A percentile compares a stretch with the other conserved stretches of the same genome.
Conservation (phyloP, 306 rosid species). For the Quercus variabilis region DNA sequence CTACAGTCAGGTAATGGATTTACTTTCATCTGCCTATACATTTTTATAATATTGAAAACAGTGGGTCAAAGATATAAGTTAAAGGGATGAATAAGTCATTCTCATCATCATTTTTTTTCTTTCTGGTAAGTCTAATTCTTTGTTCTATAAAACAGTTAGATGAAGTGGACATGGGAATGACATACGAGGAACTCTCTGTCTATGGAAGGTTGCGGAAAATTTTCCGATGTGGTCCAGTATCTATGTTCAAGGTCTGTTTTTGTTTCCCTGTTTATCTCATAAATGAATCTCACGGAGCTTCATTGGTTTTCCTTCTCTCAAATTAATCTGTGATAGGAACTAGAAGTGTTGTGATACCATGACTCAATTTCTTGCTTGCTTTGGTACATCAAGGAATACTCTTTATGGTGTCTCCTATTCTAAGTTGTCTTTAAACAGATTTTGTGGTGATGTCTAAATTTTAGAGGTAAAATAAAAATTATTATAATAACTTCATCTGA, state of each 20-base stretch:
- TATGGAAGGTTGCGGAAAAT: conserved; percentile 88
- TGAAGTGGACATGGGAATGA: conserved; percentile 99
- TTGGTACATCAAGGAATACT: not conserved
- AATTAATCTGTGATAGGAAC: not conserved
- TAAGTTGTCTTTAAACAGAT: not conserved
- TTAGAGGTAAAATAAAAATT: not conserved
- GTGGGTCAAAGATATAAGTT: conserved; percentile 5
- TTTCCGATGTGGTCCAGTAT: conserved; percentile 86
- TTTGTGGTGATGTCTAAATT: not conserved
- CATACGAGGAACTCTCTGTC: conserved; percentile 88
- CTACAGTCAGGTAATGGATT: conserved; percentile 70
- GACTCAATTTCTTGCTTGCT: not conserved
- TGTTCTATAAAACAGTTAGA: conserved; percentile 55
- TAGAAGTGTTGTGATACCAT: not conserved
- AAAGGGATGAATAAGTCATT: conserved; percentile 13
- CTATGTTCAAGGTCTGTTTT: conserved; percentile 80
- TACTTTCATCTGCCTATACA: not conserved
- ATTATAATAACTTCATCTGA: not conserved
- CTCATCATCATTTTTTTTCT: not conserved
- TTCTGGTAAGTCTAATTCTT: not conserved
- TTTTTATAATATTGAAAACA: not conserved
- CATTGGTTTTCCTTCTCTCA: not conserved
- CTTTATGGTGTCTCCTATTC: not conserved
- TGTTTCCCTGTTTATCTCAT: conserved; percentile 13
- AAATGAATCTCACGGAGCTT: not conserved